Percentiles rank a stretch among this genome's conserved stretches.
These are phyloP conservation scores for Tardiomyces digboiensis DNA, from an alignment of 1,139 yeast species.

Conservation along the genomic window DNA sequence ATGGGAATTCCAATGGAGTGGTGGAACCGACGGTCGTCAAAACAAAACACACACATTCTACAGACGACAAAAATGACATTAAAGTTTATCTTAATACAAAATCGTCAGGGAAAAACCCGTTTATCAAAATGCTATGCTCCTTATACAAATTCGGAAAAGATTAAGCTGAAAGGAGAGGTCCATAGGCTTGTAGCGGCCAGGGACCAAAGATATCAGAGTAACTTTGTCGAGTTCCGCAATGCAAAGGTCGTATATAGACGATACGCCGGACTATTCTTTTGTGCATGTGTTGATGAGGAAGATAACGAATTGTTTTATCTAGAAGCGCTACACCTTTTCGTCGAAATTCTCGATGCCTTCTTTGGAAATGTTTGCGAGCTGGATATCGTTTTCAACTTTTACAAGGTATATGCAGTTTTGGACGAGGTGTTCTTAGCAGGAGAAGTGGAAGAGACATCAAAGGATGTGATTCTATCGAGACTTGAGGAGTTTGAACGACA, in stretches of 20 bases:
- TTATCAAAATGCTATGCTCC: conserved; percentile 64
- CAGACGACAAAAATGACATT: conserved; percentile 43
- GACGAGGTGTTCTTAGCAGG: conserved; percentile 85
- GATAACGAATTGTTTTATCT: conserved; percentile 79
- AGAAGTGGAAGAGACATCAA: conserved; percentile 74
- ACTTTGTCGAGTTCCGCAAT: conserved; percentile 42
- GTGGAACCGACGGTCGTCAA: too few relatives aligned
- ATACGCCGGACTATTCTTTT: conserved; percentile 87
- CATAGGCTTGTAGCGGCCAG: conserved; percentile 75
- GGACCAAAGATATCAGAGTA: conserved; percentile 66
- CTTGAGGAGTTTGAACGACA: conserved; percentile 31
- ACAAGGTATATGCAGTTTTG: conserved; percentile 80
- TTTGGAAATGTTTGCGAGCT: conserved; percentile 92
- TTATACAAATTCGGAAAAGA: conserved; percentile 31
- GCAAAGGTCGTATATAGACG: conserved; percentile 75
- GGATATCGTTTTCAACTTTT: conserved; percentile 89
- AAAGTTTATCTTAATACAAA: conserved; percentile 72
- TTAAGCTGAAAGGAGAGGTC: conserved; percentile 49
- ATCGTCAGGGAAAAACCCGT: conserved; percentile 89
- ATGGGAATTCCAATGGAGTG: too few relatives aligned
- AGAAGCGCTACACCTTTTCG: conserved; percentile 81
- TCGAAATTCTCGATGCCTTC: conserved; percentile 78
- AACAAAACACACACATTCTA: background rate
- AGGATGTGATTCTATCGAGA: conserved; percentile 62
- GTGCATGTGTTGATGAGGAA: conserved; percentile 61